phyloP scores from a whole-genome alignment of 495 filamentous ascomycete species.

The Tuber microsphaerosporum region DNA sequence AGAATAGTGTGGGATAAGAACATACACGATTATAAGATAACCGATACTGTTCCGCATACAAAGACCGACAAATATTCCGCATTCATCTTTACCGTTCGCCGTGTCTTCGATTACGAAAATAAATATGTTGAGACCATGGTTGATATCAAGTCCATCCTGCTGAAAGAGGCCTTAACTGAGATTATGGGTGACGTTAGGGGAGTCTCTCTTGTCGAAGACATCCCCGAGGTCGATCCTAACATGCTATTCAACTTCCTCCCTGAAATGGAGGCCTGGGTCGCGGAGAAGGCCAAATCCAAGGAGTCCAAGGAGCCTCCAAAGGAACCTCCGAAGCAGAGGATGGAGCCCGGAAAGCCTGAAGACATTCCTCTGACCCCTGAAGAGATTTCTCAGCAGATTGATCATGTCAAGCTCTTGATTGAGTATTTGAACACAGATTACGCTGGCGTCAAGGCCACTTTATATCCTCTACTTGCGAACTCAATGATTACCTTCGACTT shows the following conservation, averaged over 20 bases:
- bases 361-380: slow-evolving; percentile 57
- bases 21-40: slow-evolving; percentile 76
- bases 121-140: slow-evolving; percentile 72
- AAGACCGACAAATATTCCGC: slow-evolving; percentile 72
- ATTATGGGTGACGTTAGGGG: slow-evolving; percentile 78
- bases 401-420: slow-evolving; percentile 69
- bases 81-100: slow-evolving; percentile 78
- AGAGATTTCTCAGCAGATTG: slow-evolving; percentile 57
- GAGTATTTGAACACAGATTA: slow-evolving; percentile 80
- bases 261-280: slow-evolving; percentile 27
- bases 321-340: slow-evolving; percentile 58
- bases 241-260: slow-evolving; percentile 62
- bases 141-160: slow-evolving; percentile 76
- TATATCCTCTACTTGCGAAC: slow-evolving; percentile 75
- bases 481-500: slow-evolving; percentile 86
- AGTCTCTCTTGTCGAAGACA: slow-evolving; percentile 71
- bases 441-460: slow-evolving; percentile 65
- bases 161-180: slow-evolving; percentile 64
- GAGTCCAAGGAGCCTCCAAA: slow-evolving; percentile 40
- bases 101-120: slow-evolving; percentile 81
- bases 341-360: slow-evolving; percentile 49
- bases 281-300: slow-evolving; percentile 18
- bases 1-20: slow-evolving; percentile 61
- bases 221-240: slow-evolving; percentile 71
- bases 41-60: slow-evolving; percentile 66